These are phyloP conservation scores for Davidsoniella neocaledoniae DNA, from an alignment of 2,329 filamentous ascomycete genomes.

Conservation along the genomic window DNA sequence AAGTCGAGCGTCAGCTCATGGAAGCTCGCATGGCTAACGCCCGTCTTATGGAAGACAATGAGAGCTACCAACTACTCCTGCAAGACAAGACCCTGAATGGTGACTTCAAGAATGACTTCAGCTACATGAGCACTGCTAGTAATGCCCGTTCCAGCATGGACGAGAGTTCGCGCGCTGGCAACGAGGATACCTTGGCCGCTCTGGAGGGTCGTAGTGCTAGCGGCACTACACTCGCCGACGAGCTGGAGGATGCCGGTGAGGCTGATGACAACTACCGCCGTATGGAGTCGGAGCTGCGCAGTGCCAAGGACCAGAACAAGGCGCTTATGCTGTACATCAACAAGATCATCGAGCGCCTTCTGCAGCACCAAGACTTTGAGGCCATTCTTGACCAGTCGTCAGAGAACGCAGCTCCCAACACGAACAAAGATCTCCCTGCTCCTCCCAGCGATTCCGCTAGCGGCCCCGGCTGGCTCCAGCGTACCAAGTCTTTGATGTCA, in stretches of 20 bases:
- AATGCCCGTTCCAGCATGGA: constrained; percentile 8
- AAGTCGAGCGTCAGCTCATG: constrained; percentile 79
- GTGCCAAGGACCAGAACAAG: constrained; percentile 86
- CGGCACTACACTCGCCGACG: constrained; percentile 60
- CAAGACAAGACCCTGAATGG: constrained; percentile 92
- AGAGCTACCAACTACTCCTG: constrained; percentile 89
- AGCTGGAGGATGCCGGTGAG: constrained; percentile 55
- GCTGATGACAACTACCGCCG: constrained; percentile 48
- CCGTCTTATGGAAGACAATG: constrained; percentile 92
- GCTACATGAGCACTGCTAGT: constrained; percentile 29
- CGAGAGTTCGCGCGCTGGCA: constrained; percentile 23
- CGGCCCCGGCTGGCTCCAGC: constrained; percentile 36
- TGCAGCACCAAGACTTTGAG: constrained; percentile 91
- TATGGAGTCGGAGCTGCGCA: constrained; percentile 63
- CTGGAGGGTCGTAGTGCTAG: constrained; percentile 37
- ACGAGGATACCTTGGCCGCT: constrained; percentile 47
- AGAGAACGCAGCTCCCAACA: constrained; percentile 31
- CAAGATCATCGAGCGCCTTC: constrained; percentile 90
- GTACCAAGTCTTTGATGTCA: constrained; percentile 33
- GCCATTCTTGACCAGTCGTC: constrained; percentile 73
- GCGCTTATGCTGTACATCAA: constrained; percentile 95
- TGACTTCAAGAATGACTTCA: constrained; percentile 75
- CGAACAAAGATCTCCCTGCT: constrained; percentile 72
- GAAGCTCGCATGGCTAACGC: constrained; percentile 94
- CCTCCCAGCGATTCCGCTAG: constrained; percentile 30